phyloP scores from a whole-genome alignment of 805 yeast genomes.

The Kazachstania bromeliacearum region DNA sequence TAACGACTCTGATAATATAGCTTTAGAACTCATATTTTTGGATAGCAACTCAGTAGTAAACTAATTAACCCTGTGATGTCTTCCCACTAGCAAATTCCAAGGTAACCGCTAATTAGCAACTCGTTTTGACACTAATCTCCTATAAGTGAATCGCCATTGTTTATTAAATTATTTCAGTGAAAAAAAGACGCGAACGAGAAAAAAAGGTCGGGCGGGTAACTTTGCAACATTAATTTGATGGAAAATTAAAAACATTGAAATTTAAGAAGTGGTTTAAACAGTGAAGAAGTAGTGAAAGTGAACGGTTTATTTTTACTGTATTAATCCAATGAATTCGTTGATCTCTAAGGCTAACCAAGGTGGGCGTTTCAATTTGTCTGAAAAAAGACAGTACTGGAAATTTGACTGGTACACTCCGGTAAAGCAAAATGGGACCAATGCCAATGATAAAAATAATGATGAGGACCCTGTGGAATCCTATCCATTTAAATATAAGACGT shows the following conservation, averaged over 20 bases:
- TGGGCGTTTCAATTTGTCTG: constrained; percentile 8
- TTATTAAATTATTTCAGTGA: too few species aligned
- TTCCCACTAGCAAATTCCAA: background rate
- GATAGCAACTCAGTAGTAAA: background rate
- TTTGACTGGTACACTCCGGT: constrained; percentile 25
- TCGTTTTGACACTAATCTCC: too few species aligned
- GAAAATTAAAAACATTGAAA: too few species aligned
- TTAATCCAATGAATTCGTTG: constrained; percentile 10
- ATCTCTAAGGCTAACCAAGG: constrained; percentile 21
- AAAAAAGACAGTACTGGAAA: constrained; percentile 25
- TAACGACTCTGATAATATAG: too few species aligned
- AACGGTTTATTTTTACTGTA: background rate
- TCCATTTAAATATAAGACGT: constrained; percentile 18
- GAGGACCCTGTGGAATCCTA: constrained; percentile 11
- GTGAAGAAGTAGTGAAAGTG: background rate
- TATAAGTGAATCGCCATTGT: too few species aligned
- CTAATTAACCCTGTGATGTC: background rate
- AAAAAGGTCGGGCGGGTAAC: too few species aligned
- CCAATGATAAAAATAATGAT: background rate
- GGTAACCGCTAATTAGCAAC: too few species aligned
- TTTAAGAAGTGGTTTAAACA: too few species aligned
- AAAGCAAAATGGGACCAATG: constrained; percentile 5
- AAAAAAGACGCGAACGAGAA: too few species aligned
- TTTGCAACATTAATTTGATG: too few species aligned
- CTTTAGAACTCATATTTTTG: too few species aligned